Evolutionary conservation across 352 stramenopile species (phyloP).

Genomic region (Phytophthora aleatoria): DNA sequence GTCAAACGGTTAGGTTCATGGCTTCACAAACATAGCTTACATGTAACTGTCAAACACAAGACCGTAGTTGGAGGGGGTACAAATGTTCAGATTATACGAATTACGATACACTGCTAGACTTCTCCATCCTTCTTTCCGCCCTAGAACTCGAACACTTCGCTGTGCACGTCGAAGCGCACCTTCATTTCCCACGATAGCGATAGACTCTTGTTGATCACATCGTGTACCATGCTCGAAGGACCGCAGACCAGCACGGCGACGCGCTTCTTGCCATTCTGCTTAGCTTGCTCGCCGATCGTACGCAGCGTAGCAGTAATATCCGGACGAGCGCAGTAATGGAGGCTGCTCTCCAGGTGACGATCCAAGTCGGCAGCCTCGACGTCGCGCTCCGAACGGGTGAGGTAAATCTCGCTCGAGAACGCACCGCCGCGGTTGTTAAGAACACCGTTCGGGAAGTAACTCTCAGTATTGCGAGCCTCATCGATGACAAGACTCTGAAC

Average conservation of each 20-base stretch:
- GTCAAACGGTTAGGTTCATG: background rate
- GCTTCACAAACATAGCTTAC: too few relatives aligned
- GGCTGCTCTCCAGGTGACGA: conserved; percentile 16
- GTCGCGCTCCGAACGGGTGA: conserved; percentile 38
- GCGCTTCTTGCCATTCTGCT: conserved; percentile 30
- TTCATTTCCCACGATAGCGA: conserved; percentile 31
- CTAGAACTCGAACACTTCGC: conserved; percentile 43
- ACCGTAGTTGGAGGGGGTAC: too few relatives aligned
- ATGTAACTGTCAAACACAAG: too few relatives aligned
- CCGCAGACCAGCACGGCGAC: conserved; percentile 54
- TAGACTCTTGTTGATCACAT: conserved; percentile 32
- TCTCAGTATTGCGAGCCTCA: conserved; percentile 8
- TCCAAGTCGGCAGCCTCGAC: conserved; percentile 32
- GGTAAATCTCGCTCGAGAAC: conserved; percentile 46
- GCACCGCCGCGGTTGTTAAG: conserved; percentile 7
- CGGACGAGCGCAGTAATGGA: conserved; percentile 35
- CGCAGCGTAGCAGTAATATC: conserved; percentile 33
- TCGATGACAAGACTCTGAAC: conserved; percentile 34
- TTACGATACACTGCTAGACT: background rate
- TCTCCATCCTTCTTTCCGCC: background rate
- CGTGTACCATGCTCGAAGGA: conserved; percentile 33
- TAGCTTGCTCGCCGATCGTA: conserved; percentile 36
- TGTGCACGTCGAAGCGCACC: conserved; percentile 49
- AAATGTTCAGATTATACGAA: background rate
- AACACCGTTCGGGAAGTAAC: conserved; percentile 28